Evolutionary conservation across 148 eudicot species (phyloP).

Genomic region (Fallopia convolvulus): DNA sequence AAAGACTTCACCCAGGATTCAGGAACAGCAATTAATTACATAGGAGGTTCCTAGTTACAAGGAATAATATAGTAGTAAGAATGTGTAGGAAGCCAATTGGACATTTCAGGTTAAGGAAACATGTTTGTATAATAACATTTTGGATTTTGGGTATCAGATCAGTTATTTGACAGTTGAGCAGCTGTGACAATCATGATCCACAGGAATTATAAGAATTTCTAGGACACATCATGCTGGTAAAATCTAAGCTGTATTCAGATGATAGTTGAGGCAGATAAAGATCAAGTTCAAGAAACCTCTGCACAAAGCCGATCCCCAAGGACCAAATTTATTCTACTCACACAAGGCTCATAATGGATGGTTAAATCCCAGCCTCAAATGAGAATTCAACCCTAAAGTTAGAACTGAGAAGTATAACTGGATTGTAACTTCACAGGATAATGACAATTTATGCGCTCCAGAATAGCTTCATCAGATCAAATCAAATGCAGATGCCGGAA

Average conservation of each 20-base stretch:
- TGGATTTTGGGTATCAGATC: not conserved
- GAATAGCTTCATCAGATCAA: not conserved
- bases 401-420: not conserved
- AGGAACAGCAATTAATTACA: not conserved
- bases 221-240: not conserved
- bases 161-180: not conserved
- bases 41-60: not conserved
- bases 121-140: not conserved
- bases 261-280: not conserved
- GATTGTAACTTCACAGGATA: not conserved
- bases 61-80: not conserved
- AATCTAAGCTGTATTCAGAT: not conserved
- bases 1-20: not conserved
- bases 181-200: not conserved
- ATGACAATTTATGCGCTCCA: not conserved
- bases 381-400: not conserved
- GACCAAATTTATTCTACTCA: not conserved
- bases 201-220: not conserved
- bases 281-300: not conserved
- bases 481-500: not conserved
- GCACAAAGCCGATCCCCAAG: not conserved
- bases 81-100: not conserved
- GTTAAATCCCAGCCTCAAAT: not conserved
- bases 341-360: not conserved
- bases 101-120: not conserved